These are phyloP conservation scores for Myxozyma sirexii DNA, from an alignment of 805 yeast genomes.

Conservation along the genomic window DNA sequence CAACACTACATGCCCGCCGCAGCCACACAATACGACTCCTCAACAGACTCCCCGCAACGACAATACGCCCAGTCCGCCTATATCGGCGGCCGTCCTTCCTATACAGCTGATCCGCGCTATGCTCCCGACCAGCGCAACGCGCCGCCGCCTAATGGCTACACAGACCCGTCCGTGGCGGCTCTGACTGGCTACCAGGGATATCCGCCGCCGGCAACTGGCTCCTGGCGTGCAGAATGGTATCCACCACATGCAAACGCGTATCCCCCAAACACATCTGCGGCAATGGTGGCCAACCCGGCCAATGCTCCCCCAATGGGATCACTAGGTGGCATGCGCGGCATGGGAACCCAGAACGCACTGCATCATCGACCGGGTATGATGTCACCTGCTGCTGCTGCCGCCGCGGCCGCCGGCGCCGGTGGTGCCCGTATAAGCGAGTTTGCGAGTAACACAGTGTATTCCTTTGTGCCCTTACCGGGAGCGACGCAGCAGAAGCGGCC, in stretches of 20 bases:
- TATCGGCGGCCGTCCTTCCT: conserved; percentile 5
- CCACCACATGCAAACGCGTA: conserved; percentile 24
- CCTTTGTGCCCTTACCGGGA: conserved; percentile 40
- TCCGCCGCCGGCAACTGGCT: conserved; percentile 25
- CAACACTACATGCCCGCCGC: conserved; percentile 16
- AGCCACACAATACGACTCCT: conserved; percentile 7
- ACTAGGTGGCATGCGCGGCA: conserved; percentile 6
- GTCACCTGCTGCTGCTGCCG: not conserved
- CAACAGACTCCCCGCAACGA: conserved; percentile 12
- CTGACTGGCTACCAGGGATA: conserved; percentile 5
- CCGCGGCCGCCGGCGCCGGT: not conserved
- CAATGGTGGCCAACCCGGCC: conserved; percentile 4
- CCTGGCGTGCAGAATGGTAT: conserved; percentile 32
- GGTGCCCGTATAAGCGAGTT: conserved; percentile 6
- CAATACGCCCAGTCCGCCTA: conserved; percentile 20
- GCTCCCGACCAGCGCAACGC: conserved; percentile 16
- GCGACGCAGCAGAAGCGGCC: conserved; percentile 48
- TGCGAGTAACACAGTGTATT: conserved; percentile 23
- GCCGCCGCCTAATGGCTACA: conserved; percentile 13
- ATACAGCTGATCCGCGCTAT: conserved; percentile 23
- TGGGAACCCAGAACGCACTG: not conserved
- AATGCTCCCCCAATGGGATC: conserved; percentile 8
- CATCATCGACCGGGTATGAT: not conserved
- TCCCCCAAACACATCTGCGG: conserved; percentile 6
- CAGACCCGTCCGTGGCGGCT: conserved; percentile 3